Evolutionary conservation across 2,329 filamentous ascomycete genomes (phyloP).

Genomic region (Ceratocystis lukuohia): DNA sequence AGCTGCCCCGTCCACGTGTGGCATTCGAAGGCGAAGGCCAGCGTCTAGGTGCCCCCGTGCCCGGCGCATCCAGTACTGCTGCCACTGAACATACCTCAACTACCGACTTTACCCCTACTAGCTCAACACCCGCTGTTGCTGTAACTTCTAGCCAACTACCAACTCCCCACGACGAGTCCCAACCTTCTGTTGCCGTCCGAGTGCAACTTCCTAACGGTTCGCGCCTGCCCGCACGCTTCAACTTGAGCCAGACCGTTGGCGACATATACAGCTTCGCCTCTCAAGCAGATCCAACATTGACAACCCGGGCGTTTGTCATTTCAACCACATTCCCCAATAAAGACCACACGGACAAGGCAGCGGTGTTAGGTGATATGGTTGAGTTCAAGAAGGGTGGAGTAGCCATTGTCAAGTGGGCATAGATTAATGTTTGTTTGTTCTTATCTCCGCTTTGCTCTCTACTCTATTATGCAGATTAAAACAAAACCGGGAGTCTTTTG

Average conservation of each 20-base stretch:
- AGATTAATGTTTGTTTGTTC: not conserved
- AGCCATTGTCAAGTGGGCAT: slow-evolving; percentile 47
- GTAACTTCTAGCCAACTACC: slow-evolving; percentile 20
- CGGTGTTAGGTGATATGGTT: slow-evolving; percentile 44
- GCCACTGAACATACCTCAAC: slow-evolving; percentile 17
- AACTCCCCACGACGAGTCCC: slow-evolving; percentile 45
- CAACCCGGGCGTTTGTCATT: slow-evolving; percentile 53
- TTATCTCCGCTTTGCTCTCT: too few relatives aligned
- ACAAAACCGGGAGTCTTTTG: too few relatives aligned
- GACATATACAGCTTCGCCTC: slow-evolving; percentile 66
- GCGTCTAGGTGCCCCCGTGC: slow-evolving; percentile 63
- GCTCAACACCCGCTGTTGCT: slow-evolving; percentile 28
- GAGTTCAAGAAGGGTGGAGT: slow-evolving; percentile 55
- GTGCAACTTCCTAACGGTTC: slow-evolving; percentile 69
- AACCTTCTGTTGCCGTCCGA: slow-evolving; percentile 56
- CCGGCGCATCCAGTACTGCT: slow-evolving; percentile 34
- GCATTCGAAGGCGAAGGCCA: slow-evolving; percentile 61
- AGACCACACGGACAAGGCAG: slow-evolving; percentile 55
- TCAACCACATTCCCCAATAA: slow-evolving; percentile 76
- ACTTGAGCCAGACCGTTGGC: slow-evolving; percentile 62
- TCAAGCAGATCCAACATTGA: slow-evolving; percentile 41
- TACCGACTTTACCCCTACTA: slow-evolving; percentile 22
- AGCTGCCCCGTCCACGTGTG: slow-evolving; percentile 60
- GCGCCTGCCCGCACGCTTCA: slow-evolving; percentile 66
- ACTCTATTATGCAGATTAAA: too few relatives aligned